Evolutionary conservation across 768 basidiomycete species (phyloP).

Genomic region (Tephrocybe sp.): DNA sequence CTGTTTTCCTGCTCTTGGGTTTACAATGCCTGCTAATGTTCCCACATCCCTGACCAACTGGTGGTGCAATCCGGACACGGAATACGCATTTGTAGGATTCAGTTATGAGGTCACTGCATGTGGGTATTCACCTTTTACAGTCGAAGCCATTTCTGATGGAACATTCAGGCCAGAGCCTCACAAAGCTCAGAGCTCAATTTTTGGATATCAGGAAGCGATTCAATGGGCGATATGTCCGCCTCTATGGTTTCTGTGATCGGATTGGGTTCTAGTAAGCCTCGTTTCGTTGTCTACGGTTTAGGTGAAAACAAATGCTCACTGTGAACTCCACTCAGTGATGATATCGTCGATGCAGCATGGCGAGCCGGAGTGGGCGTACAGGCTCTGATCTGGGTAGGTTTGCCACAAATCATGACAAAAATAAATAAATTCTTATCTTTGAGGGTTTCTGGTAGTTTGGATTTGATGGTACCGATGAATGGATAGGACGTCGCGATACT

Average conservation of each 20-base stretch:
- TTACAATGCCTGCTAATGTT: conserved; percentile 47
- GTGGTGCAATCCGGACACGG: conserved; percentile 66
- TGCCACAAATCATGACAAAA: neutral
- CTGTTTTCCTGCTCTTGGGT: conserved; percentile 22
- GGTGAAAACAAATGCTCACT: neutral
- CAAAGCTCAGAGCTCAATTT: conserved; percentile 55
- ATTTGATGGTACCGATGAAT: conserved; percentile 46
- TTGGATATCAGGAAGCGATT: conserved; percentile 58
- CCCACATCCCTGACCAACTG: conserved; percentile 49
- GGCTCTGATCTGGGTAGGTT: conserved; percentile 70
- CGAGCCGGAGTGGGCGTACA: conserved; percentile 67
- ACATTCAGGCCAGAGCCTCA: conserved; percentile 54
- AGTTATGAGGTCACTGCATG: conserved; percentile 73
- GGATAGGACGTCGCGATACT: conserved; percentile 52
- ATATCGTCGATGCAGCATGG: conserved; percentile 71
- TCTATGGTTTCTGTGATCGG: conserved; percentile 49
- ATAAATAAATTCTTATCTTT: neutral
- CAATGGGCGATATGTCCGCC: conserved; percentile 65
- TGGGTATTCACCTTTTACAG: conserved; percentile 20
- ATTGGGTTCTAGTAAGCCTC: conserved; percentile 44
- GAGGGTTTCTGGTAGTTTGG: conserved; percentile 40
- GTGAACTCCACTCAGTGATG: conserved; percentile 33
- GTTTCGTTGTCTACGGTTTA: neutral
- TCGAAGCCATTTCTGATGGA: neutral
- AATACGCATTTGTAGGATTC: conserved; percentile 78